Percentiles rank a stretch among this genome's conserved stretches.
Evolutionary conservation across 306 rosid species (phyloP).

Genomic region (Glycine latifolia): DNA sequence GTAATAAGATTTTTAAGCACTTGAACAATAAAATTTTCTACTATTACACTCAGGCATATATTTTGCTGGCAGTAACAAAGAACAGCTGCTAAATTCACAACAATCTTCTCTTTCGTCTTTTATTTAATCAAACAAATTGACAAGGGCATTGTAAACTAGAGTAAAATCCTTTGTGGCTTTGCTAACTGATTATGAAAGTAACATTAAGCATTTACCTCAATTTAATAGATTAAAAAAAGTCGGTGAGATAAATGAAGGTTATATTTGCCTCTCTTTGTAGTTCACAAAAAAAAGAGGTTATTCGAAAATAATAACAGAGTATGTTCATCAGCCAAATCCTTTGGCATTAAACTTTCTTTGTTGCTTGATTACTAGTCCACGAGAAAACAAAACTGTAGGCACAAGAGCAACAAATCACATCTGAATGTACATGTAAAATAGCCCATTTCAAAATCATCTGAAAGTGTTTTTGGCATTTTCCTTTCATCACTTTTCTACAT

Average conservation of each 20-base stretch:
- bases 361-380: conserved; percentile 32
- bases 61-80: neutral
- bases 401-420: conserved; percentile 25
- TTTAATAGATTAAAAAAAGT: neutral
- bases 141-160: neutral
- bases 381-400: conserved; percentile 29
- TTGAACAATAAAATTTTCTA: too few relatives aligned
- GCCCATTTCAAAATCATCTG: conserved; percentile 15
- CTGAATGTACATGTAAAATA: conserved; percentile 25
- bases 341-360: conserved; percentile 31
- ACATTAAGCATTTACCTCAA: conserved; percentile 23
- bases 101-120: neutral
- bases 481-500: neutral
- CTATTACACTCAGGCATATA: too few relatives aligned
- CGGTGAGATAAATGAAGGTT: neutral
- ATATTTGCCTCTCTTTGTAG: too few relatives aligned
- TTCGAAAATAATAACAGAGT: neutral
- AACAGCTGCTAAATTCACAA: neutral
- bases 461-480: conserved; percentile 17
- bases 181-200: neutral
- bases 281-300: neutral
- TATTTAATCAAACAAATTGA: conserved; percentile 23
- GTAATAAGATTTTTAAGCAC: too few relatives aligned
- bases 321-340: conserved; percentile 27
- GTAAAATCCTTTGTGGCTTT: neutral